Evolutionary conservation across 2,329 filamentous ascomycete genomes (phyloP).

Genomic region (Fragosphaeria purpurea): DNA sequence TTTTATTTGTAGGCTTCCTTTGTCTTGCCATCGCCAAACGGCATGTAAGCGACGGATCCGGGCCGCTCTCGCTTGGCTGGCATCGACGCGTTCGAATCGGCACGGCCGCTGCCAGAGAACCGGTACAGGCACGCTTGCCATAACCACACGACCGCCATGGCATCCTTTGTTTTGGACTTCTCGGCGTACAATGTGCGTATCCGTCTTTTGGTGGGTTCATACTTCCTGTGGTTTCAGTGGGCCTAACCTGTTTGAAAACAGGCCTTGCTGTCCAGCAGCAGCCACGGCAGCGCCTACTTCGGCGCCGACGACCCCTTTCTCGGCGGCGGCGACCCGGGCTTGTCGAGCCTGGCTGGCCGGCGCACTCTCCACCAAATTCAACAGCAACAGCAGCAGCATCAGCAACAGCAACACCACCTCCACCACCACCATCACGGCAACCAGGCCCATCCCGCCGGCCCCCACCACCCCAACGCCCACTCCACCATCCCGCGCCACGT

Average conservation of each 20-base stretch:
- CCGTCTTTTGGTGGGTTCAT: too few species aligned
- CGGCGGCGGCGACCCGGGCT: slow-evolving; percentile 21
- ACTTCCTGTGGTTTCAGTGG: too few species aligned
- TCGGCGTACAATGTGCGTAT: slow-evolving; percentile 12
- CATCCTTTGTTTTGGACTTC: slow-evolving; percentile 13
- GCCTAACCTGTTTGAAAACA: not conserved
- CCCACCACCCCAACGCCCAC: slow-evolving; percentile 19
- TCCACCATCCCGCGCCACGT: slow-evolving; percentile 11
- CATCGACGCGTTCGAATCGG: too few species aligned
- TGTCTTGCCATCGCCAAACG: too few species aligned
- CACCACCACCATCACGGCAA: slow-evolving; percentile 14
- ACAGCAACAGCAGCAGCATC: slow-evolving; percentile 18
- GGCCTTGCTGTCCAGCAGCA: slow-evolving; percentile 10
- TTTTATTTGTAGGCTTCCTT: too few species aligned
- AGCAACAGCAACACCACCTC: slow-evolving; percentile 12
- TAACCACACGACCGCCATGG: slow-evolving; percentile 3
- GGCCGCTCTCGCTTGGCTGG: too few species aligned
- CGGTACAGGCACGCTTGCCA: too few species aligned
- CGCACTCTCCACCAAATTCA: slow-evolving; percentile 4
- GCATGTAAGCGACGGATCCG: too few species aligned
- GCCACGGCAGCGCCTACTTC: slow-evolving; percentile 9
- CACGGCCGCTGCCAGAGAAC: too few species aligned
- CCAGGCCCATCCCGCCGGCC: slow-evolving; percentile 14
- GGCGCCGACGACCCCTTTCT: slow-evolving; percentile 14
- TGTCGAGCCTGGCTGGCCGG: slow-evolving; percentile 11